Percentiles rank a stretch among this genome's conserved stretches.
Conservation (phyloP, 352 stramenopile species). For the Phytophthora boehmeriae region DNA sequence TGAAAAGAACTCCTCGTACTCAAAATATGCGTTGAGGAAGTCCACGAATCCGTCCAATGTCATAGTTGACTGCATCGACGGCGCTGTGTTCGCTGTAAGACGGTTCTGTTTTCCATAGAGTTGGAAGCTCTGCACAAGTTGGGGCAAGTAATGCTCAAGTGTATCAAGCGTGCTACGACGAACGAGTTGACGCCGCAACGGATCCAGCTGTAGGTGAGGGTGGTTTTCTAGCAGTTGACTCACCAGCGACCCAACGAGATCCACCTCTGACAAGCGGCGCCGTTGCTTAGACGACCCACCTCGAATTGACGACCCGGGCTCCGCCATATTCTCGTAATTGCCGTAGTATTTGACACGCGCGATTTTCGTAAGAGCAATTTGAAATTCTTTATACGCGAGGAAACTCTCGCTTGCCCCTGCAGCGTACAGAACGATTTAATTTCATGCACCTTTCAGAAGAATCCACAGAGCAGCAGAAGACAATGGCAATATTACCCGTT, state of each 20-base stretch:
- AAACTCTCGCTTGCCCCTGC: conserved; percentile 50
- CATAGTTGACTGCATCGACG: conserved; percentile 34
- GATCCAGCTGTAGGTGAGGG: conserved; percentile 35
- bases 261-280: conserved; percentile 22
- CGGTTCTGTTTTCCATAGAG: conserved; percentile 50
- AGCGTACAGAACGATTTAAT: conserved; percentile 2
- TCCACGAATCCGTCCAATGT: conserved; percentile 76
- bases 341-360: conserved; percentile 33
- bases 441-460: too few relatives aligned
- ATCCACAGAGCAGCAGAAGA: too few relatives aligned
- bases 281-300: conserved; percentile 11
- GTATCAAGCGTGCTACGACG: conserved; percentile 52
- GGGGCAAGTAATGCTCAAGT: conserved; percentile 48
- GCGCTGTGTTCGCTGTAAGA: conserved; percentile 13
- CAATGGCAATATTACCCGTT: conserved; percentile 26
- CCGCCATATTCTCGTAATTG: conserved; percentile 8
- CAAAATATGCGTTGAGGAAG: conserved; percentile 81
- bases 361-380: conserved; percentile 55
- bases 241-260: conserved; percentile 39
- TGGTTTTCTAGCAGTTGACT: conserved; percentile 24
- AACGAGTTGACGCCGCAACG: conserved; percentile 51
- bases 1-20: conserved; percentile 78
- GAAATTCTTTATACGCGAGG: conserved; percentile 63
- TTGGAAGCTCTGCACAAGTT: conserved; percentile 64
- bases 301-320: background rate